Conservation (phyloP, 805 yeast genomes). For the Komagataella pseudopastoris region DNA sequence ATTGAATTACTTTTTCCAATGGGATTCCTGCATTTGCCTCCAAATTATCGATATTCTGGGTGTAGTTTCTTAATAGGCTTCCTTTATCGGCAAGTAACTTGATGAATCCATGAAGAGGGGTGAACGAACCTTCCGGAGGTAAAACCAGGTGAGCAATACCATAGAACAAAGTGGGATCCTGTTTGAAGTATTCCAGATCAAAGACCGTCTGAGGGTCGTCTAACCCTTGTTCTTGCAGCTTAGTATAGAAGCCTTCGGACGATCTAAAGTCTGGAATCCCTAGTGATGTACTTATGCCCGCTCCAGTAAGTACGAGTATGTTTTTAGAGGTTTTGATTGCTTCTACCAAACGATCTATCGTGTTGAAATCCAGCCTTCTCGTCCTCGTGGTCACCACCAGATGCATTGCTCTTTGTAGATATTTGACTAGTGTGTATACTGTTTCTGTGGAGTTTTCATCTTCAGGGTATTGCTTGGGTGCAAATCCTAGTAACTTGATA, state of each 20-base stretch:
- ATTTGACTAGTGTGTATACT: constrained; percentile 31
- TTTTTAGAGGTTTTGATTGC: constrained; percentile 42
- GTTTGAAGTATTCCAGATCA: constrained; percentile 53
- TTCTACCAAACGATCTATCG: constrained; percentile 43
- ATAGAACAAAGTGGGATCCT: constrained; percentile 71
- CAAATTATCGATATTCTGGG: constrained; percentile 83
- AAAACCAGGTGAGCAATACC: constrained; percentile 77
- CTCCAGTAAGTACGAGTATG: constrained; percentile 75
- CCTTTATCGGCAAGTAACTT: constrained; percentile 60
- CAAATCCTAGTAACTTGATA: constrained; percentile 50
- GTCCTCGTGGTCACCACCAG: constrained; percentile 45
- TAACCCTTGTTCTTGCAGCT: constrained; percentile 52
- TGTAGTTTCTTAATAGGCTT: constrained; percentile 70
- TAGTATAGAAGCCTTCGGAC: constrained; percentile 70
- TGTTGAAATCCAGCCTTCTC: constrained; percentile 36
- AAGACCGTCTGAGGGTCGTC: constrained; percentile 88
- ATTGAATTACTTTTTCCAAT: constrained; percentile 60
- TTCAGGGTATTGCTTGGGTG: constrained; percentile 11
- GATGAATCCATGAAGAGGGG: constrained; percentile 77
- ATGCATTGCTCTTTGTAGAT: constrained; percentile 50
- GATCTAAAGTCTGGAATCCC: constrained; percentile 93
- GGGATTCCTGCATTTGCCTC: constrained; percentile 71
- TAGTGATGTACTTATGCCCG: constrained; percentile 81
- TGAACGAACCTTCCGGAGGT: constrained; percentile 53
- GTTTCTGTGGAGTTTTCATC: constrained; percentile 12